These are phyloP conservation scores for Rosellinia necatrix DNA, from an alignment of 2,329 filamentous ascomycete genomes.

Conservation along the genomic window DNA sequence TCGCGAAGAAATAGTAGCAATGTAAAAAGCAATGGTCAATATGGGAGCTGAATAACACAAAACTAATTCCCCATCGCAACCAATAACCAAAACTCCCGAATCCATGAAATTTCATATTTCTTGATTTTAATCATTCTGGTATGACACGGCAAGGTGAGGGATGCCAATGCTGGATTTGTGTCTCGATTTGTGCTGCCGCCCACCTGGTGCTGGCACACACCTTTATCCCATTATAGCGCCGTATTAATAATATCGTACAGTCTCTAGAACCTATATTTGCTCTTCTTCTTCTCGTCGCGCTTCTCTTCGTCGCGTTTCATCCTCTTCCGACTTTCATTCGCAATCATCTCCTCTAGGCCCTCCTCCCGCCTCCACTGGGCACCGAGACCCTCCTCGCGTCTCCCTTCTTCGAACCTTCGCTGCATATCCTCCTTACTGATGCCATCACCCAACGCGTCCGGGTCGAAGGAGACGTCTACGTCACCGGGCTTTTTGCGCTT, in stretches of 20 bases:
- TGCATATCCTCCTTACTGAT: conserved; percentile 84
- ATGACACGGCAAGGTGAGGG: too few species aligned
- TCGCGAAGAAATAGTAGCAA: too few species aligned
- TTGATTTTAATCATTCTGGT: too few species aligned
- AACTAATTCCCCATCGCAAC: too few species aligned
- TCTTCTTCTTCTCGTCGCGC: conserved; percentile 64
- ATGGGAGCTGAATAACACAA: too few species aligned
- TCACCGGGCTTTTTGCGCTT: conserved; percentile 97
- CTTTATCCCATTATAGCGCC: background rate
- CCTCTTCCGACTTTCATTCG: conserved; percentile 87
- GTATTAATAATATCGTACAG: background rate
- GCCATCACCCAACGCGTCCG: conserved; percentile 75
- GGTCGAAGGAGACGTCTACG: conserved; percentile 88
- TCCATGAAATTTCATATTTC: too few species aligned
- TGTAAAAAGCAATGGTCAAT: too few species aligned
- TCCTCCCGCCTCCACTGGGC: conserved; percentile 79
- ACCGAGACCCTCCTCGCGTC: conserved; percentile 66
- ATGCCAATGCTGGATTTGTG: background rate
- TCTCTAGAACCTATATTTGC: conserved; percentile 52
- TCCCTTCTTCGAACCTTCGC: conserved; percentile 77
- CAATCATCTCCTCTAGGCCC: conserved; percentile 94
- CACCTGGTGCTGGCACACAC: background rate
- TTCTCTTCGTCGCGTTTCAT: conserved; percentile 86
- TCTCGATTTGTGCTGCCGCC: background rate
- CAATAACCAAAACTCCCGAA: too few species aligned